A percentile compares a stretch with the other conserved stretches of the same genome.
phyloP scores from a whole-genome alignment of 2,329 filamentous ascomycete genomes.

The Colletotrichum sp. region DNA sequence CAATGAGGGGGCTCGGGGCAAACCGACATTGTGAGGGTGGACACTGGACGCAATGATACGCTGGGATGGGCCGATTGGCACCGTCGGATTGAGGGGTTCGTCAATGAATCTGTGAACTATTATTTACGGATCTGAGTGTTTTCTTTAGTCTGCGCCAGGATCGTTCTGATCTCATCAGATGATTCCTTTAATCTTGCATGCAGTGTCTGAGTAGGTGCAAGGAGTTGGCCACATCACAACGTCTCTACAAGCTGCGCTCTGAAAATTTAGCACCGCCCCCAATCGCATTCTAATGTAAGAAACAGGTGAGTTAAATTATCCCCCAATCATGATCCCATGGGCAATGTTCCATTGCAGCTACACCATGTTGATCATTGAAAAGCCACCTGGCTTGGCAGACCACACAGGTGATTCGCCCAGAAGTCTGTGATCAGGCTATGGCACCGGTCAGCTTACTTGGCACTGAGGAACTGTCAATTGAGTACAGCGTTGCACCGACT shows the following conservation, averaged over 20 bases:
- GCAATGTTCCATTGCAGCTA: neutral
- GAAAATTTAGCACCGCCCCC: neutral
- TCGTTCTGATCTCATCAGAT: neutral
- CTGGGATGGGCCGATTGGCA: neutral
- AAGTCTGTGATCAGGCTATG: neutral
- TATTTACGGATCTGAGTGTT: neutral
- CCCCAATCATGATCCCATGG: neutral
- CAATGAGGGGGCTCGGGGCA: neutral
- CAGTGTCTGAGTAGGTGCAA: neutral
- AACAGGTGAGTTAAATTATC: neutral
- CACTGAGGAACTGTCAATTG: neutral
- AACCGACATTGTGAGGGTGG: neutral
- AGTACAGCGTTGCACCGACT: neutral
- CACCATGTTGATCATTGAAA: neutral
- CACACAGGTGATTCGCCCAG: neutral
- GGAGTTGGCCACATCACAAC: neutral
- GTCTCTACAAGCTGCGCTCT: neutral
- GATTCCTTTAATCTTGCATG: neutral
- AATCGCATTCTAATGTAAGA: neutral
- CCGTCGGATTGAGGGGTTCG: neutral
- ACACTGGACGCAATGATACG: neutral
- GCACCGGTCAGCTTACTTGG: conserved; percentile 1
- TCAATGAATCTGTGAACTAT: neutral
- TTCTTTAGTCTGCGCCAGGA: neutral
- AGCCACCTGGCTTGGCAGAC: neutral